A percentile compares a stretch with the other conserved stretches of the same genome.
Evolutionary conservation across 495 filamentous ascomycete genomes (phyloP).

Genomic region (Penicillium steckii): DNA sequence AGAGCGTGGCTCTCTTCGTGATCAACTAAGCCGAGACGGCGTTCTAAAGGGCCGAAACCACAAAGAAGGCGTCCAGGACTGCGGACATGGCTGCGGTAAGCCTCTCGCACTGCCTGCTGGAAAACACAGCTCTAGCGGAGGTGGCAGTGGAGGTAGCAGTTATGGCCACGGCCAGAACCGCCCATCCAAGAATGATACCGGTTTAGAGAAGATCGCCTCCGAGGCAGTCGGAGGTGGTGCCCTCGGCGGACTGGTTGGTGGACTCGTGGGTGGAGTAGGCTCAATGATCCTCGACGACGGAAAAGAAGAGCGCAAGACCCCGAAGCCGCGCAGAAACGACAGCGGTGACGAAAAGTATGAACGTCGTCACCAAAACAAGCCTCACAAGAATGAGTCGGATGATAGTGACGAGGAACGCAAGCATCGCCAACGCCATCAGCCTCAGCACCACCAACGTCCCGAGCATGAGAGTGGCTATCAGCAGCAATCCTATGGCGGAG

Average conservation of each 20-base stretch:
- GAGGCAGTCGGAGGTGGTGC: conserved; percentile 47
- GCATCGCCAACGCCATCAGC: conserved; percentile 28
- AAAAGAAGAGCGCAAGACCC: conserved; percentile 16
- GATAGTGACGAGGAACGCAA: conserved; percentile 21
- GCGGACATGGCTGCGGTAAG: conserved; percentile 81
- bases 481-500: conserved; percentile 24
- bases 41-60: conserved; percentile 76
- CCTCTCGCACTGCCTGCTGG: conserved; percentile 57
- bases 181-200: conserved; percentile 20
- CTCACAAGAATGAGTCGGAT: conserved; percentile 26
- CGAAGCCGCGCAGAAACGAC: conserved; percentile 20
- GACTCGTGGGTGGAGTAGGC: conserved; percentile 48
- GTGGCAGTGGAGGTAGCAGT: background rate
- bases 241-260: conserved; percentile 51
- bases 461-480: conserved; percentile 39
- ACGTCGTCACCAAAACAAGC: conserved; percentile 18
- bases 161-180: conserved; percentile 3
- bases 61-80: conserved; percentile 78
- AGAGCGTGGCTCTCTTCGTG: conserved; percentile 61
- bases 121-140: conserved; percentile 25
- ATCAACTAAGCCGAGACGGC: conserved; percentile 72
- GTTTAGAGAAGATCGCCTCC: conserved; percentile 41
- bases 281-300: conserved; percentile 41
- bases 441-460: background rate
- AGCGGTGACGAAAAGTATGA: conserved; percentile 32